Conservation (phyloP, 2,329 filamentous ascomycete genomes). For the Ampelomyces quisqualis region DNA sequence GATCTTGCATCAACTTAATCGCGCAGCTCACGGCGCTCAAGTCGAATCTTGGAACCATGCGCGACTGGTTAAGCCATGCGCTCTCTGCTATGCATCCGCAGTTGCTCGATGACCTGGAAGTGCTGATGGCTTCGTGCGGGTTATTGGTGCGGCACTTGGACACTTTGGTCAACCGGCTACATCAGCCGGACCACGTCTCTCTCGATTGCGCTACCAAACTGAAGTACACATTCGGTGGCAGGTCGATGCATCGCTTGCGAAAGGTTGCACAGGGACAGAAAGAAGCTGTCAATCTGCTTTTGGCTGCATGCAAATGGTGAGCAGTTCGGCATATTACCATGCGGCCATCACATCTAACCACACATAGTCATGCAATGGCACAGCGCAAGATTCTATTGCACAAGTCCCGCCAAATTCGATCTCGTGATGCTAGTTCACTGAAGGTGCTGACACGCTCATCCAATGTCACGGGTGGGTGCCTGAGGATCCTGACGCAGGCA, state of each 20-base stretch:
- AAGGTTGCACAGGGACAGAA: slow-evolving; percentile 37
- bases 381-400: slow-evolving; percentile 42
- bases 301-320: slow-evolving; percentile 39
- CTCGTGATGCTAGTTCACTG: slow-evolving; percentile 34
- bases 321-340: neutral
- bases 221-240: slow-evolving; percentile 33
- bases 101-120: slow-evolving; percentile 36
- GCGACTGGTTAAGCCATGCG: slow-evolving; percentile 39
- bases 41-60: slow-evolving; percentile 37
- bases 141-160: slow-evolving; percentile 36
- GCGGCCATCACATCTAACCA: slow-evolving; percentile 17
- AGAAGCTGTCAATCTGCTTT: slow-evolving; percentile 34
- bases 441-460: slow-evolving; percentile 33
- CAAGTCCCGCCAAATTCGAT: slow-evolving; percentile 40
- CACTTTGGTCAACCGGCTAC: slow-evolving; percentile 25
- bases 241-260: slow-evolving; percentile 36
- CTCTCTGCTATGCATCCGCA: slow-evolving; percentile 40
- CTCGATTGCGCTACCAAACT: slow-evolving; percentile 37
- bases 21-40: slow-evolving; percentile 39
- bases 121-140: slow-evolving; percentile 36
- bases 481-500: slow-evolving; percentile 30
- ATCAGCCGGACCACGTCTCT: slow-evolving; percentile 34
- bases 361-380: slow-evolving; percentile 34
- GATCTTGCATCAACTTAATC: slow-evolving; percentile 39
- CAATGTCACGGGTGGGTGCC: slow-evolving; percentile 31